A percentile compares a stretch with the other conserved stretches of the same genome.
These are phyloP conservation scores for Pythium coloratum DNA, from an alignment of 352 stramenopile species.

Conservation along the genomic window DNA sequence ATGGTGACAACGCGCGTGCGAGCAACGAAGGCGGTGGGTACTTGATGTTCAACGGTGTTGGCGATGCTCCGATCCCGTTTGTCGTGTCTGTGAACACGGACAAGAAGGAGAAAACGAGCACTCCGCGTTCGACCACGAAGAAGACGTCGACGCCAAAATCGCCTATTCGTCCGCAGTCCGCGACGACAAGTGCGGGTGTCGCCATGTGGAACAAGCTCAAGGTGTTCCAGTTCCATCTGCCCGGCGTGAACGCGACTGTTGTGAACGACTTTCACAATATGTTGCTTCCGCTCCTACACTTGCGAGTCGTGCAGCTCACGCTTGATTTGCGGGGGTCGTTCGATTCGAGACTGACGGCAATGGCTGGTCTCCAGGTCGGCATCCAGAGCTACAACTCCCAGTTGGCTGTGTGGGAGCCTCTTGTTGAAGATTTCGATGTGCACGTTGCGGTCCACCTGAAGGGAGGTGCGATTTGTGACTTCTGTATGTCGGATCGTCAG, in stretches of 20 bases:
- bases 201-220: slow-evolving; percentile 57
- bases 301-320: slow-evolving; percentile 68
- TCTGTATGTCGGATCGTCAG: slow-evolving; percentile 74
- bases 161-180: neutral
- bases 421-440: slow-evolving; percentile 84
- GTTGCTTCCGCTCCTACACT: slow-evolving; percentile 76
- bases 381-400: slow-evolving; percentile 88
- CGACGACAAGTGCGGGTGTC: slow-evolving; percentile 25
- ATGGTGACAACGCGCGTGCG: slow-evolving; percentile 22
- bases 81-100: slow-evolving; percentile 62
- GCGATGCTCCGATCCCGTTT: slow-evolving; percentile 79
- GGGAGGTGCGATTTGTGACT: slow-evolving; percentile 74
- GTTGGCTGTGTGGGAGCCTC: slow-evolving; percentile 81
- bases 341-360: slow-evolving; percentile 58
- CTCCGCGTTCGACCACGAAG: slow-evolving; percentile 2
- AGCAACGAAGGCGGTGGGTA: slow-evolving; percentile 63
- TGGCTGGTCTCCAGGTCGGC: slow-evolving; percentile 64
- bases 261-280: slow-evolving; percentile 90
- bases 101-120: slow-evolving; percentile 5
- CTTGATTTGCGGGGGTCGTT: slow-evolving; percentile 64
- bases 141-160: slow-evolving; percentile 4
- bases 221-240: slow-evolving; percentile 73
- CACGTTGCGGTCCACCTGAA: slow-evolving; percentile 68
- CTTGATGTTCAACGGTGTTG: slow-evolving; percentile 86
- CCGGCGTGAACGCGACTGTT: slow-evolving; percentile 76